Base-by-base conservation (phyloP, 805 yeast species). In the Yamadazyma endophytica region DNA sequence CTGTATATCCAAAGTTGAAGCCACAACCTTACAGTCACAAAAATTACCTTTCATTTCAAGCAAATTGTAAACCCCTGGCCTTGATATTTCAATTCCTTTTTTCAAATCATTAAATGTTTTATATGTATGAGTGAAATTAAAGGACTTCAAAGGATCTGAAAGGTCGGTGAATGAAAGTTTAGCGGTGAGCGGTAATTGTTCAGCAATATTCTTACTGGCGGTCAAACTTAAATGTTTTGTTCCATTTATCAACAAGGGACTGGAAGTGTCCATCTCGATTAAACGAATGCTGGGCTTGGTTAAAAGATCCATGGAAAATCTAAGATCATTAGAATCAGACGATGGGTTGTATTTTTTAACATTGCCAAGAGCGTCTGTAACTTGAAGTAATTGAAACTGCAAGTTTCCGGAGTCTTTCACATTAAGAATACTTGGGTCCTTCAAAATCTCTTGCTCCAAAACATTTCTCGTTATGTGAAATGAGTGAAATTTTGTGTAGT, bases 11-110 rank as follows among this genome's bases (percentile, higher is more conserved):
- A 82, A 64, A 5, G 21, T 8, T 4, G 30, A 6, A 16, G 78
- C 68, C 8, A 74, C 61, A 13, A 84, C 66, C 9, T 68, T 64
- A 28, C 95, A 87, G 0, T 73, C 66, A 58, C 98, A 92, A 47
- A 52, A 74, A 26, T 64, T 66, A 11, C 89, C 82, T 0, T 56
- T 42, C 1, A 82, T 77, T 1, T 72, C 52, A 19, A 66, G 52
- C 18, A 92, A 54, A 6, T 54, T 51, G 52, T 87, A 90, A 0
- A 56, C 52, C 4, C 98, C 98, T 0, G 94, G 80, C 26, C 63
- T 57, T 3, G 65, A 61, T 0, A 77, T 72, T 12, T 42, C 34
- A 11, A 61, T 41, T 2, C 70, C 69, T 2, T 33, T 32, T 3
- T 29, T 29, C n/a, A 61, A 42, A 9, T 61, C 68, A 4, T 43